Conservation (phyloP, 352 stramenopile species). For the Phytophthora nicotianae region DNA sequence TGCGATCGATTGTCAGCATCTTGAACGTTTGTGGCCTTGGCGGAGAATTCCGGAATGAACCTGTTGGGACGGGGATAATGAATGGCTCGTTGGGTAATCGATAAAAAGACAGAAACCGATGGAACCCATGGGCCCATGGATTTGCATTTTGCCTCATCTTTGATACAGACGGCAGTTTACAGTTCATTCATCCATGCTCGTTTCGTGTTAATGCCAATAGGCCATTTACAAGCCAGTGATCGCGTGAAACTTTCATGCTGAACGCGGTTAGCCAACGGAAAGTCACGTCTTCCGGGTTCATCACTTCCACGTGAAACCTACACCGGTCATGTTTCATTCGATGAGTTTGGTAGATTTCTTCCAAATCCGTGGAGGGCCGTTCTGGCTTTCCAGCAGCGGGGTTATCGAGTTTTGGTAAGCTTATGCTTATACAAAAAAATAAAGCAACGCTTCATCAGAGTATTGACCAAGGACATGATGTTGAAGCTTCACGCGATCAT, state of each 20-base stretch:
- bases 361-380: too few species aligned
- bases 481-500: too few species aligned
- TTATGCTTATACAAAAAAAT: too few species aligned
- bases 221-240: not conserved
- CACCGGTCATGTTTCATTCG: too few species aligned
- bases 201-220: too few species aligned
- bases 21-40: conserved; percentile 10
- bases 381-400: too few species aligned
- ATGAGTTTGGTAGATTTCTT: too few species aligned
- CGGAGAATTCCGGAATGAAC: conserved; percentile 13
- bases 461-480: too few species aligned
- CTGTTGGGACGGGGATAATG: not conserved
- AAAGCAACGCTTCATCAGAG: too few species aligned
- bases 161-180: too few species aligned
- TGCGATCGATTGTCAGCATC: conserved; percentile 28
- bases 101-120: conserved; percentile 9
- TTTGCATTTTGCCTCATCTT: not conserved
- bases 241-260: not conserved
- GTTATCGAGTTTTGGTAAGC: too few species aligned
- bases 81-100: not conserved
- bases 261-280: not conserved
- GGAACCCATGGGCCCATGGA: conserved; percentile 9
- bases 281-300: not conserved
- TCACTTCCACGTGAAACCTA: not conserved
- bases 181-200: too few species aligned